These are phyloP conservation scores for Lachancea sp. DNA, from an alignment of 805 yeast genomes.

Conservation along the genomic window DNA sequence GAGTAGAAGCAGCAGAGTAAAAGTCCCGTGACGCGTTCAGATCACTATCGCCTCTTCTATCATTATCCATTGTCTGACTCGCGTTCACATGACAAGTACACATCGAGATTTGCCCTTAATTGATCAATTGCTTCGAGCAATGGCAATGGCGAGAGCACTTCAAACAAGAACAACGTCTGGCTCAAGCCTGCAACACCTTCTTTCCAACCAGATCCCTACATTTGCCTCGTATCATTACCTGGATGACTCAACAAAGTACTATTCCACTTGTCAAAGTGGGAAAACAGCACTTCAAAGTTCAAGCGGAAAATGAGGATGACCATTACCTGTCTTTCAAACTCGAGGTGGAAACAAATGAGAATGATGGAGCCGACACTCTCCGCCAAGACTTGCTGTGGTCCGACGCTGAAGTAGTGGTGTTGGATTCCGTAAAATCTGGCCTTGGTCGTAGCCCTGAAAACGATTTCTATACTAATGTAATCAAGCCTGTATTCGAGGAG, in stretches of 20 bases:
- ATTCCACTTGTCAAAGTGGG: background rate
- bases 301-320: constrained; percentile 10
- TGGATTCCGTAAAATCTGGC: constrained; percentile 37
- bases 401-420: constrained; percentile 17
- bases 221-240: background rate
- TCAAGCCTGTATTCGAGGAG: constrained; percentile 42
- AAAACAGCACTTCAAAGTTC: constrained; percentile 7
- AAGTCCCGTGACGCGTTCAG: no score
- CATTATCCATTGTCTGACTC: no score
- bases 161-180: no score
- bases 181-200: no score
- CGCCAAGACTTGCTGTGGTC: background rate
- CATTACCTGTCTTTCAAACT: constrained; percentile 11
- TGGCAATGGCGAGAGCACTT: no score
- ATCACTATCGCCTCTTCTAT: no score
- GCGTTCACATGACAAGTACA: no score
- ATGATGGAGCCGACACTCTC: background rate
- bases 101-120: no score
- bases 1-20: no score
- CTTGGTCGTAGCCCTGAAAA: constrained; percentile 28
- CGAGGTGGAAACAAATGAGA: constrained; percentile 2
- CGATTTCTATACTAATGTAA: constrained; percentile 38
- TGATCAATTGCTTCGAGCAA: background rate
- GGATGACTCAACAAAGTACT: background rate
- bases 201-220: background rate